phyloP scores from a whole-genome alignment of 257 asterid genomes.

The Gynochthodes officinalis region DNA sequence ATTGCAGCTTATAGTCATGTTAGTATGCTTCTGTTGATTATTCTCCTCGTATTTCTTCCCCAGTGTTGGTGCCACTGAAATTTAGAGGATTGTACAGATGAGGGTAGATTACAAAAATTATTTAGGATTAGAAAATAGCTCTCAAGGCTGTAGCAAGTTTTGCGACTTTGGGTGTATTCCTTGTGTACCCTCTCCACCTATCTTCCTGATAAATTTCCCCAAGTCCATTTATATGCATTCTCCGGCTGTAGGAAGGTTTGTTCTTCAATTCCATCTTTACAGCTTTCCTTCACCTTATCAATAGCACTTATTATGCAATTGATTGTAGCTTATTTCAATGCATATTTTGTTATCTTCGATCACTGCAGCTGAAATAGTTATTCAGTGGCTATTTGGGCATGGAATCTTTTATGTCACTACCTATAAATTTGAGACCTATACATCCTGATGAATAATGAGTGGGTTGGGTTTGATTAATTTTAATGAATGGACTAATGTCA shows the following conservation, averaged over 20 bases:
- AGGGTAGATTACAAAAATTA: constrained; percentile 34
- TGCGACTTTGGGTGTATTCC: constrained; percentile 27
- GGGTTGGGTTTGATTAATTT: no score
- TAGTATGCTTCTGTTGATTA: constrained; percentile 23
- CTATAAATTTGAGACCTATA: no score
- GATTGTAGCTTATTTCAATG: not conserved
- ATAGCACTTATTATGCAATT: not conserved
- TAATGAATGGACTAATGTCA: no score
- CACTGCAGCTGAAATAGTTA: no score
- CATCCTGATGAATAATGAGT: no score
- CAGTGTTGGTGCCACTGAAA: constrained; percentile 28
- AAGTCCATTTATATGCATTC: not conserved
- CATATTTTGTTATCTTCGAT: no score
- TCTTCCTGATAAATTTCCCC: constrained; percentile 13
- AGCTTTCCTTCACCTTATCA: not conserved
- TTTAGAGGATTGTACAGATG: constrained; percentile 55
- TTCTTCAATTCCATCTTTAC: not conserved
- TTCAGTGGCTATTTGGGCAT: no score
- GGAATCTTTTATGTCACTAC: no score
- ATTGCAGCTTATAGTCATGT: not conserved
- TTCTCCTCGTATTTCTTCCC: constrained; percentile 15
- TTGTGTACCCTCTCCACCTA: constrained; percentile 12
- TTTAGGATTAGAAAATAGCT: constrained; percentile 30
- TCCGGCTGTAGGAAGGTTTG: not conserved
- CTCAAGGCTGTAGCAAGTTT: constrained; percentile 39